These are phyloP conservation scores for Leavenworthia alabamica DNA, from an alignment of 345 rosid species.

Conservation along the genomic window DNA sequence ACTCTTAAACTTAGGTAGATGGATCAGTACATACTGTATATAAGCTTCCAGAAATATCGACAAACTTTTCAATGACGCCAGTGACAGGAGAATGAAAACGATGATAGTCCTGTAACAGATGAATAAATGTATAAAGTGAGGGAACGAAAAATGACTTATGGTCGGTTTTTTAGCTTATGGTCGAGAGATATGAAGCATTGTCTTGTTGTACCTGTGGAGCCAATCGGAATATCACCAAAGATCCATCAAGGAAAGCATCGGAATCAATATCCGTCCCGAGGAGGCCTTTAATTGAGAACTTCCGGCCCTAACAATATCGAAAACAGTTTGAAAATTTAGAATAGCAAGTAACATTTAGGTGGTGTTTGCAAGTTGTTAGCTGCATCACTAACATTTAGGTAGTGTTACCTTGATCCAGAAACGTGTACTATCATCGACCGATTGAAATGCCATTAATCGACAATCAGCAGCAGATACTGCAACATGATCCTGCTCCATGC, in stretches of 20 bases:
- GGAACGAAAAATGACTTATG: not conserved
- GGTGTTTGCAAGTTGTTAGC: not conserved
- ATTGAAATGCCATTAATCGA: slow-evolving; percentile 77
- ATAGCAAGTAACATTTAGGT: not conserved
- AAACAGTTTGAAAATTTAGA: not conserved
- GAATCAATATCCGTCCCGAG: slow-evolving; percentile 56
- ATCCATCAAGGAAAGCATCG: slow-evolving; percentile 54
- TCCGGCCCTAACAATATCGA: slow-evolving; percentile 51
- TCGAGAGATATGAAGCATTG: not conserved
- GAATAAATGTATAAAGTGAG: not conserved
- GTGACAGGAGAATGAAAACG: slow-evolving; percentile 87
- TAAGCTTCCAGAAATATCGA: slow-evolving; percentile 63
- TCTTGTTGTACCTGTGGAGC: slow-evolving; percentile 63
- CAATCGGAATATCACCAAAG: slow-evolving; percentile 81
- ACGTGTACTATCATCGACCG: slow-evolving; percentile 55
- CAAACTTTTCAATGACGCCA: slow-evolving; percentile 58
- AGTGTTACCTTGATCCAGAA: slow-evolving; percentile 84
- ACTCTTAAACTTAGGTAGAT: not conserved
- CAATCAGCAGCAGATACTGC: slow-evolving; percentile 87
- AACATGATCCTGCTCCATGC: slow-evolving; percentile 47
- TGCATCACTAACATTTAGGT: not conserved
- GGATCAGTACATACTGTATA: slow-evolving; percentile 54
- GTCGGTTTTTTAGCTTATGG: not conserved
- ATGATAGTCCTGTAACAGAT: slow-evolving; percentile 71
- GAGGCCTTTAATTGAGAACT: slow-evolving; percentile 86